Base-by-base conservation (phyloP, 2,329 filamentous ascomycete species). In the Magnaporthiopsis incrustans region DNA sequence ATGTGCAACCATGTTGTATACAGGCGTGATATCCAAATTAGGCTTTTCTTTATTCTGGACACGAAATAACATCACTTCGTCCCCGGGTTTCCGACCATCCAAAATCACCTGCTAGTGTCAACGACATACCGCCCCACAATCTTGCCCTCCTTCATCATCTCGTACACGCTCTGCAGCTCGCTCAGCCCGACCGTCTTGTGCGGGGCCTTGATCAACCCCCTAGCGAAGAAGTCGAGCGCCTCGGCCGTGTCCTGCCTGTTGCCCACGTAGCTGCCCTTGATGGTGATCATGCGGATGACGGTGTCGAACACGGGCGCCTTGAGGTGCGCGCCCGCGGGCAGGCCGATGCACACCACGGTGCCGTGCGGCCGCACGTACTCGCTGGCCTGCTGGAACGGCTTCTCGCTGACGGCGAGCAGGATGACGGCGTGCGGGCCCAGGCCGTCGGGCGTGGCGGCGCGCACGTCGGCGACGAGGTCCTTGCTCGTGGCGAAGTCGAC, bases 341-440 rank as follows among this genome's bases (percentile, higher is more conserved):
- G 82, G 72, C 93, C 94, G 72, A 98, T 95, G 78, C 91, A 94
- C 67, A 97, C 85, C 72, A 97, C 90, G 56, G 86, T 84, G 66
- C 94, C 94, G 66, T 87, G 86, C 64, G 91, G 85, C 66, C 94
- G 90, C 67, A 97, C 89, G 77, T 97, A 97, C 77, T 85, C 88
- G 60, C 91, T 87, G 57, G 94, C 94, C 80, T 97, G 93, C 80
- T 97, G 92, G 87, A 97, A 97, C 63, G 94, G 94, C 81, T 89
- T 91, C 84, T 97, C 93, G 70, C 82, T 85, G 63, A 91, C 92
- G 67, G 94, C 93, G 66, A 97, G 86, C 59, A 97, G 82, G 69
- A 97, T 82, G 67, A 94, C 92, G 56, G 92, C 93, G 71, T 96
- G 90, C 6, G 93, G 92, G 63, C 94, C 94, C 22, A 91, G 83